Base-by-base conservation (phyloP, 768 basidiomycete species). In the Termitomyces sp. region DNA sequence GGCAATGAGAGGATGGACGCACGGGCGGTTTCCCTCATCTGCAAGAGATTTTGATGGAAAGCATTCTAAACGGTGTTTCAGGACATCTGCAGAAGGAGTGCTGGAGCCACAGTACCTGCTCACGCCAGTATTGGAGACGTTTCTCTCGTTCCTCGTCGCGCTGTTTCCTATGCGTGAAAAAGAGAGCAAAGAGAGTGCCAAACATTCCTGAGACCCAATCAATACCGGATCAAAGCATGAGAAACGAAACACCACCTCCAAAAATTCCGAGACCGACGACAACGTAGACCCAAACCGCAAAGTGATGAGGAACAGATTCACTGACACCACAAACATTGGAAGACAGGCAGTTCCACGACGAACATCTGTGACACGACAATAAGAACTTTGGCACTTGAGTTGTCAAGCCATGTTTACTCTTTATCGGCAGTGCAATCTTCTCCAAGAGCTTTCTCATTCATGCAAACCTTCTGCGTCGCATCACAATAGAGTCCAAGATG, bases 121-220 rank as follows among this genome's bases (percentile, higher is more conserved):
- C 92, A 60, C 86, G 85, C 87, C 92, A 94, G 71, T 94, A 94
- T 66, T 92, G 90, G 40, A 85, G 73, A 60, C 92, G 86, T 70
- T 88, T 92, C 72, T 89, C 86, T 43, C 89, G 86, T 63, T 94
- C 91, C 54, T 75, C 69, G 39, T 85, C 85, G 60, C 92, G 83
- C 59, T 88, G 81, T 60, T 83, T 81, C 36, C 85, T 74, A 62
- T 94, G 91, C 7, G 88, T 61, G 61, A 85, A 75, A 72, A 82
- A 93, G 33, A 95, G 74, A 3, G 79, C 77, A 50, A 82, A 70
- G 39, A 93, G 75, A 9, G 86, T 87, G 15, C 80, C 87, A 56
- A 82, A 71, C 80, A 94, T 91, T 43, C 89, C 92, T 94, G 36
- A 23, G 40, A 27, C 29, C 27, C 4, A 47, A 15, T 48, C 39